These are phyloP conservation scores for Aspergillus sp. DNA, from an alignment of 2,329 filamentous ascomycete species.

Conservation along the genomic window DNA sequence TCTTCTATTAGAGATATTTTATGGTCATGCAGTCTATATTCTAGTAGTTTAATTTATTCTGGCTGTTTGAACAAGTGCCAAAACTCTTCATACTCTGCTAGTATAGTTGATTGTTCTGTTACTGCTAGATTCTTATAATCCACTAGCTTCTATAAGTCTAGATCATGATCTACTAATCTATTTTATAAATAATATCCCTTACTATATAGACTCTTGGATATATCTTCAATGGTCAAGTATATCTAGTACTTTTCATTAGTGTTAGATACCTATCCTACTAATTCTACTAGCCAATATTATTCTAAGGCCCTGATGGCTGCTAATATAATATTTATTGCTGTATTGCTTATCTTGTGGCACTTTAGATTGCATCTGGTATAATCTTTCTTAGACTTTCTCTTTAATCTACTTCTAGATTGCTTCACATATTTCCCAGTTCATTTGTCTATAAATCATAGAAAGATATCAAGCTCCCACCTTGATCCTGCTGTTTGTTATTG, in stretches of 20 bases:
- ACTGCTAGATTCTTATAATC: background rate
- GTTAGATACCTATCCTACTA: background rate
- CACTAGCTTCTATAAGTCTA: background rate
- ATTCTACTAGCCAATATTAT: background rate
- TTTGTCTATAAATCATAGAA: background rate
- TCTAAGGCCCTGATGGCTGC: background rate
- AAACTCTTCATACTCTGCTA: too few relatives aligned
- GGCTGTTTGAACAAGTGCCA: too few relatives aligned
- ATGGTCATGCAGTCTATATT: too few relatives aligned
- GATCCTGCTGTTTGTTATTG: background rate
- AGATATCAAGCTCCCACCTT: too few relatives aligned
- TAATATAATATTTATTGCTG: background rate
- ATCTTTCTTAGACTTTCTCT: too few relatives aligned
- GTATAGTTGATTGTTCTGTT: background rate
- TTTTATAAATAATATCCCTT: background rate
- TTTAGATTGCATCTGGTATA: too few relatives aligned
- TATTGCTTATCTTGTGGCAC: too few relatives aligned
- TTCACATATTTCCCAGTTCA: background rate
- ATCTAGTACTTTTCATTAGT: too few relatives aligned
- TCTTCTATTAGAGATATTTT: too few relatives aligned
- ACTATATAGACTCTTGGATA: background rate
- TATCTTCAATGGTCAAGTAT: background rate
- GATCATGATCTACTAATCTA: too few relatives aligned
- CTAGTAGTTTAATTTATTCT: too few relatives aligned
- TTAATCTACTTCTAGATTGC: too few relatives aligned